phyloP scores from a whole-genome alignment of 192 early-diverging fungal species.

The Umbelopsis vinacea region DNA sequence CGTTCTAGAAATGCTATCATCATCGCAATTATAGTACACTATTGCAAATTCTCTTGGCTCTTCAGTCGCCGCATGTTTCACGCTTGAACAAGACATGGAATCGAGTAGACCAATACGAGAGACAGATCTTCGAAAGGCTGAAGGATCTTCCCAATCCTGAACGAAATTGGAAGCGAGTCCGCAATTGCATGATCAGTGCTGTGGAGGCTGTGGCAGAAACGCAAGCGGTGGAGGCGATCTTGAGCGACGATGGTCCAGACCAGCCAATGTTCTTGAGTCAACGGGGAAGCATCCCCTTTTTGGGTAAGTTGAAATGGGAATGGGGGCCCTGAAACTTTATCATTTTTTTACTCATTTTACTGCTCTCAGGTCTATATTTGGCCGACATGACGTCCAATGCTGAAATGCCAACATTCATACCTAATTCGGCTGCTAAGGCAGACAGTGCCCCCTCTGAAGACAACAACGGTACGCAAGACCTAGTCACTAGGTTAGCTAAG shows the following conservation, averaged over 20 bases:
- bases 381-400: constrained; percentile 63
- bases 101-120: constrained; percentile 46
- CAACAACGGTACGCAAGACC: neutral
- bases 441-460: neutral
- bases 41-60: constrained; percentile 60
- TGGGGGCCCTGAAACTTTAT: neutral
- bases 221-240: constrained; percentile 36
- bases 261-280: constrained; percentile 23
- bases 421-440: neutral
- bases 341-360: neutral
- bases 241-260: constrained; percentile 28
- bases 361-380: constrained; percentile 52
- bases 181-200: constrained; percentile 59
- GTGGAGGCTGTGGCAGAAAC: constrained; percentile 50
- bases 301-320: constrained; percentile 43
- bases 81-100: constrained; percentile 60
- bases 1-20: constrained; percentile 56
- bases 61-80: constrained; percentile 59
- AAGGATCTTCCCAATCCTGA: constrained; percentile 54
- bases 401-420: constrained; percentile 59
- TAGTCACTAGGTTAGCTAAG: neutral
- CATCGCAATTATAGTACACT: constrained; percentile 64
- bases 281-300: constrained; percentile 63
- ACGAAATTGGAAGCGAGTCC: constrained; percentile 61
- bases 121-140: constrained; percentile 53